phyloP scores from a whole-genome alignment of 805 yeast genomes.

The Ogataea allantospora region DNA sequence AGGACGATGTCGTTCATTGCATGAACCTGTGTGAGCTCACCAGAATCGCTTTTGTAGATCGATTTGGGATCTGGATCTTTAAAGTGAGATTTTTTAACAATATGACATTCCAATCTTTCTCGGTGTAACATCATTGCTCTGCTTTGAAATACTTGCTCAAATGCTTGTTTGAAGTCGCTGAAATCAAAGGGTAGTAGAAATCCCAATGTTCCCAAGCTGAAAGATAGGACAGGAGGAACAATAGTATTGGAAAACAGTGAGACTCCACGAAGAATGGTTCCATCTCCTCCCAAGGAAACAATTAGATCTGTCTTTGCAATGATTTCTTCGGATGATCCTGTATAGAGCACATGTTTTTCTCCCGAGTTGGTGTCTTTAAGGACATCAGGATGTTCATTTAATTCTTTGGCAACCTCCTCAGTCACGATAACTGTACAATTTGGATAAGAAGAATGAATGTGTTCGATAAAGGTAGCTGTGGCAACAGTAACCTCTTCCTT shows the following conservation, averaged over 20 bases:
- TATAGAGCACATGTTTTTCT: conserved; percentile 42
- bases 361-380: neutral
- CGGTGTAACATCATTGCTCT: conserved; percentile 74
- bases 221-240: conserved; percentile 88
- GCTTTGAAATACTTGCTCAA: conserved; percentile 62
- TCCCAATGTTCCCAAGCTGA: conserved; percentile 89
- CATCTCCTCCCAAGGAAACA: conserved; percentile 95
- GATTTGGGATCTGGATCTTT: conserved; percentile 12
- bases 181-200: conserved; percentile 87
- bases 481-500: conserved; percentile 62
- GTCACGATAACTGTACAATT: conserved; percentile 74
- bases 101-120: conserved; percentile 75
- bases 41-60: conserved; percentile 18
- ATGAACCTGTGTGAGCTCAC: conserved; percentile 44
- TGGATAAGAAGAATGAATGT: conserved; percentile 62
- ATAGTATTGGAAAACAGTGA: conserved; percentile 65
- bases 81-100: conserved; percentile 37
- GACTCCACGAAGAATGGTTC: conserved; percentile 84
- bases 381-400: conserved; percentile 7
- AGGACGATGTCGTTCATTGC: conserved; percentile 92
- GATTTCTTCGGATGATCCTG: conserved; percentile 60
- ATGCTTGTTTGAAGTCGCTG: conserved; percentile 55
- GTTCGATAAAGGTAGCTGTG: conserved; percentile 61
- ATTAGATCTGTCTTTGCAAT: conserved; percentile 70
- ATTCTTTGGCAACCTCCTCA: conserved; percentile 69